Evolutionary conservation across 2,329 filamentous ascomycete species (phyloP).

Genomic region (Sclerotinia trifoliorum): DNA sequence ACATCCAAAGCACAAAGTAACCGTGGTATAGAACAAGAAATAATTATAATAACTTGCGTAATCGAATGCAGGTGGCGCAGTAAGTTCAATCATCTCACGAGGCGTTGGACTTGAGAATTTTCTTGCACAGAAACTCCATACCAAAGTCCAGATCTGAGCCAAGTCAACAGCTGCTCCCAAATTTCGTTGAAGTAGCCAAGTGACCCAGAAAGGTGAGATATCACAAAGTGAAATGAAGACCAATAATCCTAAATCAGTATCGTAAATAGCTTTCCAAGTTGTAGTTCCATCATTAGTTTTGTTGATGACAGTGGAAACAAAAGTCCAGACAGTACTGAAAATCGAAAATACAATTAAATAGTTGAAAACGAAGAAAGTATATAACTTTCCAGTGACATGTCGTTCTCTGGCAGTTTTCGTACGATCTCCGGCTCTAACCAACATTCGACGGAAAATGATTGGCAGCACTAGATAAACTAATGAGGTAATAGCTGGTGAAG

Average conservation of each 20-base stretch:
- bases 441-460: slow-evolving; percentile 84
- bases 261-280: slow-evolving; percentile 66
- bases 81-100: slow-evolving; percentile 85
- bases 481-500: slow-evolving; percentile 82
- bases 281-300: slow-evolving; percentile 56
- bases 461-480: slow-evolving; percentile 84
- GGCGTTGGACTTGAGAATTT: slow-evolving; percentile 87
- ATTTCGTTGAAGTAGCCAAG: slow-evolving; percentile 88
- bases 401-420: slow-evolving; percentile 91
- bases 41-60: slow-evolving; percentile 98
- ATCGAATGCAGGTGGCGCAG: slow-evolving; percentile 87
- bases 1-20: slow-evolving; percentile 79
- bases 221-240: slow-evolving; percentile 74
- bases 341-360: slow-evolving; percentile 92
- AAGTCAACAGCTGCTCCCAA: slow-evolving; percentile 91
- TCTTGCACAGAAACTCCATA: slow-evolving; percentile 81
- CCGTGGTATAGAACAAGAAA: slow-evolving; percentile 90
- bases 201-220: slow-evolving; percentile 90
- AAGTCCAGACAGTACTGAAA: slow-evolving; percentile 79
- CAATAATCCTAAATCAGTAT: slow-evolving; percentile 60
- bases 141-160: slow-evolving; percentile 79
- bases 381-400: slow-evolving; percentile 87
- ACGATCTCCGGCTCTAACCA: slow-evolving; percentile 78
- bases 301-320: slow-evolving; percentile 64
- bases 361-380: slow-evolving; percentile 96